Evolutionary conservation across 345 rosid genomes (phyloP).

Genomic region (Salix udensis): DNA sequence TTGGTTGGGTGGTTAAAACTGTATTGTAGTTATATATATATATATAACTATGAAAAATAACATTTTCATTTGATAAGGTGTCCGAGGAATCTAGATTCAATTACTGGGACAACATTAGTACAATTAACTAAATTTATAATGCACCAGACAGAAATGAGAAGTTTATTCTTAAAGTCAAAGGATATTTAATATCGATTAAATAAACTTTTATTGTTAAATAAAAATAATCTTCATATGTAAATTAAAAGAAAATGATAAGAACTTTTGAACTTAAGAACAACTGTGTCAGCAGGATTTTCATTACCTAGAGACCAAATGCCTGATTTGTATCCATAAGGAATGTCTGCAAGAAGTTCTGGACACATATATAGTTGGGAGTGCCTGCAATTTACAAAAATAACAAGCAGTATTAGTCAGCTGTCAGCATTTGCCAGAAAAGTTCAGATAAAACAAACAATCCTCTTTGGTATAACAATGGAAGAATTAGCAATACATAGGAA

Average conservation of each 20-base stretch:
- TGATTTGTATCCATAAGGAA: slow-evolving; percentile 58
- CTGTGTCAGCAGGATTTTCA: background rate
- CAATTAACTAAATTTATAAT: no score
- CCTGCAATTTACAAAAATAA: slow-evolving; percentile 42
- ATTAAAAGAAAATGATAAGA: background rate
- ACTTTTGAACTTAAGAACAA: background rate
- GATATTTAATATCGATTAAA: no score
- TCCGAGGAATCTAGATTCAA: no score
- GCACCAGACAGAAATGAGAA: no score
- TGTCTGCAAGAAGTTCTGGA: slow-evolving; percentile 59
- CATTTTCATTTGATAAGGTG: no score
- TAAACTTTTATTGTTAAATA: no score
- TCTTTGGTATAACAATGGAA: background rate
- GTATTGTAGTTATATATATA: no score
- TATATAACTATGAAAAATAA: no score
- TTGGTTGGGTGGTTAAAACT: no score
- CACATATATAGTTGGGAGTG: slow-evolving; percentile 59
- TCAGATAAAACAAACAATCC: background rate
- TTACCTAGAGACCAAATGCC: slow-evolving; percentile 58
- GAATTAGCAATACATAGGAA: background rate
- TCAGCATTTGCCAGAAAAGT: background rate
- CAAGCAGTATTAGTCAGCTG: background rate
- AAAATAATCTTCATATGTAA: no score
- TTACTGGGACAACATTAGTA: no score
- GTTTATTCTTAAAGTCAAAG: no score